phyloP scores from a whole-genome alignment of 1,139 yeast genomes.

The Pneumocystis canis region DNA sequence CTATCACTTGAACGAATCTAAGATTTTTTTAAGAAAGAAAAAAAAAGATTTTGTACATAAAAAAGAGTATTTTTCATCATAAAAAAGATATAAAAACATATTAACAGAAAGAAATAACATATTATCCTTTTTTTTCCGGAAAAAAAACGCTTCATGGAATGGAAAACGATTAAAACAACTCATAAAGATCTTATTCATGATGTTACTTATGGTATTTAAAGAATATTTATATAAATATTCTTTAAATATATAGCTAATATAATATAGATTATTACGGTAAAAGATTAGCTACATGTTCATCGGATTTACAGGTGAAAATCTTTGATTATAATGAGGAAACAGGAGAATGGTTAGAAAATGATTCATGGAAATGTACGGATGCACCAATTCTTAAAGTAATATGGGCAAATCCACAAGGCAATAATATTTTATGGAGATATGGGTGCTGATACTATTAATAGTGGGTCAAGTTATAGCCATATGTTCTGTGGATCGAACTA shows the following conservation, averaged over 20 bases:
- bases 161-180: constrained; percentile 43
- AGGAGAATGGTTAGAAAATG: constrained; percentile 57
- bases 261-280: constrained; percentile 59
- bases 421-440: not conserved
- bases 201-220: constrained; percentile 47
- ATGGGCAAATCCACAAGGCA: constrained; percentile 89
- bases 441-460: not conserved
- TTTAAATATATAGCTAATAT: not conserved
- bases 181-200: constrained; percentile 88
- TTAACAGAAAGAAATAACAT: not conserved
- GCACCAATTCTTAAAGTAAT: constrained; percentile 65
- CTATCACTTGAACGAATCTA: no score
- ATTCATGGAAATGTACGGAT: constrained; percentile 92
- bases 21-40: not conserved
- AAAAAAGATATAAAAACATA: no score
- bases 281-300: constrained; percentile 79
- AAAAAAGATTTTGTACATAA: not conserved
- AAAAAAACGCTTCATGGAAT: not conserved
- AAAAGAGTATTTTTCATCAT: no score
- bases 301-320: constrained; percentile 82
- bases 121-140: not conserved
- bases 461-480: constrained; percentile 70
- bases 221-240: constrained; percentile 5
- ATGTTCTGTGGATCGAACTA: constrained; percentile 78
- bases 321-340: constrained; percentile 37